Base-by-base conservation (phyloP, 1,139 yeast genomes). In the Pichia sp. region DNA sequence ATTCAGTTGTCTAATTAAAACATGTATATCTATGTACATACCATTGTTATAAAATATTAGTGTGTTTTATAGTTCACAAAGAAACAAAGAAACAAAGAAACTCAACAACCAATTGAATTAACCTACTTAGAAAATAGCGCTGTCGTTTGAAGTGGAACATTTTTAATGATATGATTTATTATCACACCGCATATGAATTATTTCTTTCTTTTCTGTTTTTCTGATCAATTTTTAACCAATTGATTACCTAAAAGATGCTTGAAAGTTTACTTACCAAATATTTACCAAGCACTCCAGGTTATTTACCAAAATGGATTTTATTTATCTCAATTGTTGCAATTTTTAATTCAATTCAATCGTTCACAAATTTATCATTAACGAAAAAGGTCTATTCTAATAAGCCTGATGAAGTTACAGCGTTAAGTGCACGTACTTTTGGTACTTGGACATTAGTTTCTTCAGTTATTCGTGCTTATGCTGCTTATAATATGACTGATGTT, bases 381-480 rank as follows among this genome's bases (percentile, higher is more conserved):
- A 82, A 84, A 61, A 76, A 83, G 61, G 97, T 93, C 10, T 93
- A 93, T 66, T 84, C 80, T 46, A 75, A 73, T 52, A 75, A 83
- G 52, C 89, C 95, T 18, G 59, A 70, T 2, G 78, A 83, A 63
- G 80, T 91, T 22, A 88, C 96, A 0, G 73, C 77, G 8, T 75
- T 93, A 60, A 83, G 95, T 60, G 96, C 97, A 11, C 79, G 99
- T 63, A 93, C 99, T 0, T 93, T 93, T 69, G 99, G 99, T 33
- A 93, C 99, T 1, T 93, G 99, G 99, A 93, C 99, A 0, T 74
- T 91, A 50, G 77, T 91, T 60, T 84, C 97, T 1, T 81, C 96
- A 2, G 75, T 93, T 44, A 83, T 93, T 48, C 81, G 99, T 66
- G 76, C 84, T 59, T 90, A 87, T 66, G 96, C 96, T 47, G 95